Evolutionary conservation across 106 monocot species (phyloP).

Genomic region (Dendrobium nobile): DNA sequence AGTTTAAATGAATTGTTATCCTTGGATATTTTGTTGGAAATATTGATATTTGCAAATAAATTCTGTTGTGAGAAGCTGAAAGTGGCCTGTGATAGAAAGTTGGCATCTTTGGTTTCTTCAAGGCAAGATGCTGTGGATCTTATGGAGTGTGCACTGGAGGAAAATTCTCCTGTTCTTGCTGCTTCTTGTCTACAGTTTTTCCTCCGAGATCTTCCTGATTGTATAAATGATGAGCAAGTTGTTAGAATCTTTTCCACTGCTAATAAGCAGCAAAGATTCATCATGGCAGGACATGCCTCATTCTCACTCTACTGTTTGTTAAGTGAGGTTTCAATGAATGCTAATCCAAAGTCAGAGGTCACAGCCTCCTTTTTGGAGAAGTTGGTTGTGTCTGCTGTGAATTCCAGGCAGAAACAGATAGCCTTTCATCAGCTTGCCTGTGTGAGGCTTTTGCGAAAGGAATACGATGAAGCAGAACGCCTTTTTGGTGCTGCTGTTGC

Average conservation of each 20-base stretch:
- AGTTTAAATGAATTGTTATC: conserved; percentile 37
- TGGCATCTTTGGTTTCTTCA: conserved; percentile 65
- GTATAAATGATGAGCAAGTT: conserved; percentile 62
- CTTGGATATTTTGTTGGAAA: conserved; percentile 58
- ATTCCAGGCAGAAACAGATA: conserved; percentile 52
- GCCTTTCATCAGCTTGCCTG: conserved; percentile 90
- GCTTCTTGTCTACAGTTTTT: conserved; percentile 77
- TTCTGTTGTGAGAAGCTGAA: conserved; percentile 90
- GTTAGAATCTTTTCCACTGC: conserved; percentile 60
- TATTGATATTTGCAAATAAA: conserved; percentile 81
- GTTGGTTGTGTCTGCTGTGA: conserved; percentile 50
- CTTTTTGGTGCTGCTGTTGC: conserved; percentile 52
- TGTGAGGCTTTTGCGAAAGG: conserved; percentile 70
- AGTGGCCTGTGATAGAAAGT: conserved; percentile 81
- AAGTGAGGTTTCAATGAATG: conserved; percentile 73
- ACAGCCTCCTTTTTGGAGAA: conserved; percentile 65
- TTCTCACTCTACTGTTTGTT: conserved; percentile 83
- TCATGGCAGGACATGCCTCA: conserved; percentile 61
- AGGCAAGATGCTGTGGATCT: conserved; percentile 83
- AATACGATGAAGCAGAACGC: conserved; percentile 63
- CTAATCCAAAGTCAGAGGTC: conserved; percentile 60
- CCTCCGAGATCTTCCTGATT: conserved; percentile 62
- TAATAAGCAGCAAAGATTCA: conserved; percentile 30
- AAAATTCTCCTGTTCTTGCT: conserved; percentile 61
- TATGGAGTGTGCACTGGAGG: conserved; percentile 82